These are phyloP conservation scores for Isatis tinctoria DNA, from an alignment of 345 rosid species.

Conservation along the genomic window DNA sequence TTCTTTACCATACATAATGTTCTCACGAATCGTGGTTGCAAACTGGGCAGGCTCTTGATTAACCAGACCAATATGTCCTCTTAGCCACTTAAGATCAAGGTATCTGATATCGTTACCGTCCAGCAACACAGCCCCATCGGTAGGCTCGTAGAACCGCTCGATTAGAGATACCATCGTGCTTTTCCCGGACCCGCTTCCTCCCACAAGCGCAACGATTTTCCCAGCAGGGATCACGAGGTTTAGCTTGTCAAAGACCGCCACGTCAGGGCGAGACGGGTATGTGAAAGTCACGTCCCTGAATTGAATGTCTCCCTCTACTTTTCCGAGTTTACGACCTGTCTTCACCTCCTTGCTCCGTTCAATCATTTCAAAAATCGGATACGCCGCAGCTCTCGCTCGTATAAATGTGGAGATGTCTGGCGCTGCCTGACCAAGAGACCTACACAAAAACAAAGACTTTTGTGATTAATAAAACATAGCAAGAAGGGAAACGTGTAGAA, in stretches of 20 bases:
- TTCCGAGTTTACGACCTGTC: constrained; percentile 46
- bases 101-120: constrained; percentile 62
- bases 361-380: constrained; percentile 88
- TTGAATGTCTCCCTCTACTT: constrained; percentile 61
- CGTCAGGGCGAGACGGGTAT: constrained; percentile 88
- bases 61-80: constrained; percentile 81
- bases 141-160: constrained; percentile 91
- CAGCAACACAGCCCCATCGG: constrained; percentile 52
- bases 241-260: constrained; percentile 55
- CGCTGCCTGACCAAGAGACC: constrained; percentile 91
- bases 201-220: constrained; percentile 90
- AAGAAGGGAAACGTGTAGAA: background rate
- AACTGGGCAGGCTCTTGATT: constrained; percentile 93
- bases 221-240: constrained; percentile 63
- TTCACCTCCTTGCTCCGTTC: constrained; percentile 58
- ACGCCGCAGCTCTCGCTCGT: constrained; percentile 83
- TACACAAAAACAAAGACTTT: too few relatives aligned
- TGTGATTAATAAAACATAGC: background rate
- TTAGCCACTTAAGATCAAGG: constrained; percentile 81
- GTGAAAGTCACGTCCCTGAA: constrained; percentile 67
- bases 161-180: constrained; percentile 82
- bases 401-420: constrained; percentile 76
- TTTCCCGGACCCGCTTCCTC: constrained; percentile 98
- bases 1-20: constrained; percentile 81
- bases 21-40: constrained; percentile 72